Evolutionary conservation across 805 yeast species (phyloP).

Genomic region (Saccharomyces jurei): DNA sequence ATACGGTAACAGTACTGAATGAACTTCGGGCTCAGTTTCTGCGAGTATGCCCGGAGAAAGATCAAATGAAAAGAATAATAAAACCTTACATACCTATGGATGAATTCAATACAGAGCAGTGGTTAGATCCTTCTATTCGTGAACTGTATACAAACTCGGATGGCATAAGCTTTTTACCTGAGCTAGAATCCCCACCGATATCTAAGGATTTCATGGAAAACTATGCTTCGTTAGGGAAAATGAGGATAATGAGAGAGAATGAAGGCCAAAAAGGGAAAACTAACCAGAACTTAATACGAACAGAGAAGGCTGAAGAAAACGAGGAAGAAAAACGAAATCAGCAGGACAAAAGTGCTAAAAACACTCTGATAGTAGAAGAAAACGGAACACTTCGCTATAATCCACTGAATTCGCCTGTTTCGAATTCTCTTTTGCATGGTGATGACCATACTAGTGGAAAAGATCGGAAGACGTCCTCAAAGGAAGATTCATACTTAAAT

Average conservation of each 20-base stretch:
- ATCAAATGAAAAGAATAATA: conserved; percentile 25
- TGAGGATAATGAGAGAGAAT: neutral
- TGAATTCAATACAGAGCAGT: conserved; percentile 1
- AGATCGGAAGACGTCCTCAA: neutral
- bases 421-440: neutral
- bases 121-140: conserved; percentile 9
- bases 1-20: conserved; percentile 21
- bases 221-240: conserved; percentile 3
- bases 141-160: conserved; percentile 14
- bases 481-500: conserved; percentile 10
- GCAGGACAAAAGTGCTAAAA: neutral
- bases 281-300: neutral
- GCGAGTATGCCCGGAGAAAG: conserved; percentile 22
- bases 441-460: neutral
- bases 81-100: conserved; percentile 17
- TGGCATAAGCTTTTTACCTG: conserved; percentile 15
- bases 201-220: conserved; percentile 17
- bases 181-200: conserved; percentile 28
- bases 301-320: neutral
- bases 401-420: neutral
- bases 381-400: neutral
- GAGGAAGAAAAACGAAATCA: neutral
- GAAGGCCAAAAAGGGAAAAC: conserved; percentile 1
- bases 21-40: conserved; percentile 25
- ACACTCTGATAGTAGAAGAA: neutral